A percentile compares a stretch with the other conserved stretches of the same genome.
phyloP scores from a whole-genome alignment of 106 monocot genomes.

The Hemerocallis citrina region DNA sequence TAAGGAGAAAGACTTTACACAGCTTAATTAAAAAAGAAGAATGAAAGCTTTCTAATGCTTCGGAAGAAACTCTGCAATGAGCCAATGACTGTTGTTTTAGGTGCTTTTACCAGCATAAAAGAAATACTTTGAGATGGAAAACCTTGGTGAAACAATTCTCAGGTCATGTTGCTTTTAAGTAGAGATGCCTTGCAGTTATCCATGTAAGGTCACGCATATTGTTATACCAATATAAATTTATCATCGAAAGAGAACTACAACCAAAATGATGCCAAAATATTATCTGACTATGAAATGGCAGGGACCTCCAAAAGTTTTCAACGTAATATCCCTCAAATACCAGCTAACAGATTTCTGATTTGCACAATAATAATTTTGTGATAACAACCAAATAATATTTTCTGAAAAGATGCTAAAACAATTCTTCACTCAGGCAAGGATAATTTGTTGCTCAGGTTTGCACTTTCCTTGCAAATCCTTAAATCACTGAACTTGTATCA shows the following conservation, averaged over 20 bases:
- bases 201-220: not conserved
- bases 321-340: not conserved
- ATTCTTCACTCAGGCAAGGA: no score
- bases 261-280: not conserved
- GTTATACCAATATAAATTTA: no score
- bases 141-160: not conserved
- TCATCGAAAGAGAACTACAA: no score
- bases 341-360: not conserved
- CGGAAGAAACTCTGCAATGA: not conserved
- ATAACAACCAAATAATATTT: no score
- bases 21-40: not conserved
- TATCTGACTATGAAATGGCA: not conserved
- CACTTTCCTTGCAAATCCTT: no score
- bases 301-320: not conserved
- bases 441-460: no score
- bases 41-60: constrained; percentile 1
- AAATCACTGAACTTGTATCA: no score
- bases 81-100: not conserved
- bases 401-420: no score
- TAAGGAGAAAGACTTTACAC: no score
- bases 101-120: not conserved
- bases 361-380: no score
- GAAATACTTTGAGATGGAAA: not conserved
- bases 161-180: not conserved
- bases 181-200: not conserved